Base-by-base conservation (phyloP, 1,139 yeast species). In the Yamadazyma kanchanaburiensis region DNA sequence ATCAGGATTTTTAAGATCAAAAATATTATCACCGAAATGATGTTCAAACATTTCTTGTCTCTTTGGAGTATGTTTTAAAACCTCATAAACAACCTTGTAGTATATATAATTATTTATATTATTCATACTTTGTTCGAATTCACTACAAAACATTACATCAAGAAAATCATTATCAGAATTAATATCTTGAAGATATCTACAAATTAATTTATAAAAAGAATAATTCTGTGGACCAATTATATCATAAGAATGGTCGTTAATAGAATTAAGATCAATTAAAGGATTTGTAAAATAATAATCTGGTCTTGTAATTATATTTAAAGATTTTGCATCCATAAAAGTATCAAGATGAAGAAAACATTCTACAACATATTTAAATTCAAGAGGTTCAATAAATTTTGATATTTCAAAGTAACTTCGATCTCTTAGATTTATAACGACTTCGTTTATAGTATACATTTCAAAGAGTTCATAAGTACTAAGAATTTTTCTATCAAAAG, bases 81-180 rank as follows among this genome's bases (percentile, higher is more conserved):
- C 26, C n/a, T 34, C 28, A 25, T 36, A 40, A 11, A 49, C 22
- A 2, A 46, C 30, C 11, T 37, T 38, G 28, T 47, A 43, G 15
- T 49, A 45, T 16, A 47, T 45, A 17, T 41, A 45, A 25, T 47
- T 37, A 27, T 40, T 49, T 12, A 30, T 31, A 8, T 23, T 20
- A 22, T 38, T 40, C 22, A 46, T 30, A 12, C 30, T 33, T 8
- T 27, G 25, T 22, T 46, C 41, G 15, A 46, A 32, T 14, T 38
- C 43, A 4, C 31, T 27, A 23, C 37, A 33, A 22, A 34, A 32
- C 28, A 37, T 26, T 11, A 30, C 30, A 13, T 41, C 42, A 1
- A 29, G 24, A 5, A 35, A 27, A 7, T 33, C 34, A 10, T 32
- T 26, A 7, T 26, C 29, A 4, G 28, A 16, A 7, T 22, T 30